Evolutionary conservation across 169 alveolate species (phyloP).

Genomic region (Plasmodium vivax): DNA sequence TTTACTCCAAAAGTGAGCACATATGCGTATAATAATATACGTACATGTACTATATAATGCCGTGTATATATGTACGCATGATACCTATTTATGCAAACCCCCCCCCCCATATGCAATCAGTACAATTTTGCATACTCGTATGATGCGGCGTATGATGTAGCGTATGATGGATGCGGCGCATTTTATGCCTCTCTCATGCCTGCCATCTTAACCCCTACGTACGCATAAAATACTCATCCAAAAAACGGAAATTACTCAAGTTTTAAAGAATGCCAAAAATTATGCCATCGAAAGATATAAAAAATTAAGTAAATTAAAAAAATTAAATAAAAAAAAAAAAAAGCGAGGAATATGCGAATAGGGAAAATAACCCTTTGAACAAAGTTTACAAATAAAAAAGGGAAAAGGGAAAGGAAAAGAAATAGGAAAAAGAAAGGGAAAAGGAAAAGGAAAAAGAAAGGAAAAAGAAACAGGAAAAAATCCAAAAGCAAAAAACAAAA

Average conservation of each 20-base stretch:
- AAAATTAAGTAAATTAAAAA: neutral
- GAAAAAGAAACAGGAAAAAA: neutral
- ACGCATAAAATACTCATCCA: neutral
- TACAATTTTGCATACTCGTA: neutral
- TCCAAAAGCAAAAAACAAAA: neutral
- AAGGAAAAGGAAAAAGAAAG: neutral
- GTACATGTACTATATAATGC: neutral
- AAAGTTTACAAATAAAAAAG: neutral
- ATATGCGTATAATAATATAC: neutral
- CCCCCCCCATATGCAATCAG: neutral
- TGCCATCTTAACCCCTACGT: neutral
- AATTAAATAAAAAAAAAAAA: neutral
- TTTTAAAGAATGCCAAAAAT: neutral
- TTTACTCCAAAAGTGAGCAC: neutral
- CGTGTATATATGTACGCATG: neutral
- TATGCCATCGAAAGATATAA: neutral
- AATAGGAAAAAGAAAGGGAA: conserved; percentile 4
- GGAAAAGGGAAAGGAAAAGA: neutral
- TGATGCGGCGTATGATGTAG: neutral
- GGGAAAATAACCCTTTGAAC: conserved; percentile 5
- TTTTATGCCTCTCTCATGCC: neutral
- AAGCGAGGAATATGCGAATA: neutral
- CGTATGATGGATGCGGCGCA: neutral
- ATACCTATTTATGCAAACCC: neutral
- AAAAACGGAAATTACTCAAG: neutral